phyloP scores from a whole-genome alignment of 2,329 filamentous ascomycete genomes.

The Penicillium sp. region DNA sequence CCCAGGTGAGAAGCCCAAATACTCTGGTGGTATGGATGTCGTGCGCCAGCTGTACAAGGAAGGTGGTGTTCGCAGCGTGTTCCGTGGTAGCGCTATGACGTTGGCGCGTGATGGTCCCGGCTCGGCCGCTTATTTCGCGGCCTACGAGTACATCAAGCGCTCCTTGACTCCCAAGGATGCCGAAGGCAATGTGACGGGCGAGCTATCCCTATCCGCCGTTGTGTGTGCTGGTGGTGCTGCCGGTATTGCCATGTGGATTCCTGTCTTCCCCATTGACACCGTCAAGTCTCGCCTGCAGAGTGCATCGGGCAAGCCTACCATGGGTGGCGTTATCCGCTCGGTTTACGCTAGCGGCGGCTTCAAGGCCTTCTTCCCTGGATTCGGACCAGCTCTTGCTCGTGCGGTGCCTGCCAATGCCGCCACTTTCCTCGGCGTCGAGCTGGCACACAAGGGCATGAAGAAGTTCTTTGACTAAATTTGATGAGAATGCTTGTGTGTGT shows the following conservation, averaged over 20 bases:
- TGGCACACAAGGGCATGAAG: slow-evolving; percentile 53
- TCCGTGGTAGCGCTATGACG: slow-evolving; percentile 86
- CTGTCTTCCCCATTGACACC: slow-evolving; percentile 95
- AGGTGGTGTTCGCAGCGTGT: slow-evolving; percentile 86
- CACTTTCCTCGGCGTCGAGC: slow-evolving; percentile 66
- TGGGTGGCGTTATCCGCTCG: slow-evolving; percentile 74
- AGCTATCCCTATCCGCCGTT: slow-evolving; percentile 78
- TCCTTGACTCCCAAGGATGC: slow-evolving; percentile 79
- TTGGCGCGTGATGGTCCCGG: slow-evolving; percentile 92
- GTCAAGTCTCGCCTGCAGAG: slow-evolving; percentile 94
- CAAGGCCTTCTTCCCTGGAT: slow-evolving; percentile 95
- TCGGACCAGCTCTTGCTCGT: slow-evolving; percentile 86
- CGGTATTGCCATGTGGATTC: slow-evolving; percentile 98
- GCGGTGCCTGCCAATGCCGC: slow-evolving; percentile 96
- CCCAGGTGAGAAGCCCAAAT: slow-evolving; percentile 89
- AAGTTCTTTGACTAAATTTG: slow-evolving; percentile 42
- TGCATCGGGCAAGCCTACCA: slow-evolving; percentile 77
- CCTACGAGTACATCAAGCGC: slow-evolving; percentile 95
- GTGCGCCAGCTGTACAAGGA: slow-evolving; percentile 90
- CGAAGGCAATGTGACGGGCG: slow-evolving; percentile 68
- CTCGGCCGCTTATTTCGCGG: slow-evolving; percentile 91
- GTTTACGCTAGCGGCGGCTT: slow-evolving; percentile 81
- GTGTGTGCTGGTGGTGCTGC: slow-evolving; percentile 85
- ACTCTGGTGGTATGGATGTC: slow-evolving; percentile 83
- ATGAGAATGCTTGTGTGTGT: slow-evolving; percentile 2